Percentiles rank a stretch among this genome's conserved stretches.
Evolutionary conservation across 2,329 filamentous ascomycete genomes (phyloP).

Genomic region (Colletotrichum tofieldiae): DNA sequence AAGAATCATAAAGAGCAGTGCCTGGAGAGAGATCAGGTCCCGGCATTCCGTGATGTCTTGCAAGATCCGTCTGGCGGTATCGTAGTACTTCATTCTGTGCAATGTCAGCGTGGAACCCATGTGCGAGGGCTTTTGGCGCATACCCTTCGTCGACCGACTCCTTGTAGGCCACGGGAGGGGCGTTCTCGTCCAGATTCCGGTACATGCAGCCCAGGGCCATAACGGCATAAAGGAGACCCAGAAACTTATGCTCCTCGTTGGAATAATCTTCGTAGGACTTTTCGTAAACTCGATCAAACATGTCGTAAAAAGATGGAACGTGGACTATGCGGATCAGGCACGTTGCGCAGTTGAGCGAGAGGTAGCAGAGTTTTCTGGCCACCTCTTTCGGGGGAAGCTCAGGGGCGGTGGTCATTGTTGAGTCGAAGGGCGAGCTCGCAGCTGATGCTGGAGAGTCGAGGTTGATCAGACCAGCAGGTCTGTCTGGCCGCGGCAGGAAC

Average conservation of each 20-base stretch:
- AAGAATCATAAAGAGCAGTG: conserved; percentile 84
- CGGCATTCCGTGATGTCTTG: conserved; percentile 79
- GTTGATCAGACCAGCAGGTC: conserved; percentile 65
- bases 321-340: conserved; percentile 81
- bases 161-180: conserved; percentile 65
- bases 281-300: conserved; percentile 84
- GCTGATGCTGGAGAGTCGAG: conserved; percentile 78
- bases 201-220: conserved; percentile 84
- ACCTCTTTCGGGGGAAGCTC: conserved; percentile 79
- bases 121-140: conserved; percentile 43
- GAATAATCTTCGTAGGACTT: conserved; percentile 74
- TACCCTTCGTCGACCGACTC: conserved; percentile 71
- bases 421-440: conserved; percentile 76
- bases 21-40: conserved; percentile 81
- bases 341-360: conserved; percentile 71
- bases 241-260: conserved; percentile 76
- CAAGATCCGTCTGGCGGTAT: conserved; percentile 75
- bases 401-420: conserved; percentile 66
- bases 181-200: conserved; percentile 68
- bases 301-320: conserved; percentile 83
- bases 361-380: conserved; percentile 68
- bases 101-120: conserved; percentile 44
- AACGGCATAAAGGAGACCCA: conserved; percentile 80
- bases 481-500: conserved; percentile 69
- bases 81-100: conserved; percentile 81